Conservation (phyloP, 768 basidiomycete species). For the Exsudoporus frostii region DNA sequence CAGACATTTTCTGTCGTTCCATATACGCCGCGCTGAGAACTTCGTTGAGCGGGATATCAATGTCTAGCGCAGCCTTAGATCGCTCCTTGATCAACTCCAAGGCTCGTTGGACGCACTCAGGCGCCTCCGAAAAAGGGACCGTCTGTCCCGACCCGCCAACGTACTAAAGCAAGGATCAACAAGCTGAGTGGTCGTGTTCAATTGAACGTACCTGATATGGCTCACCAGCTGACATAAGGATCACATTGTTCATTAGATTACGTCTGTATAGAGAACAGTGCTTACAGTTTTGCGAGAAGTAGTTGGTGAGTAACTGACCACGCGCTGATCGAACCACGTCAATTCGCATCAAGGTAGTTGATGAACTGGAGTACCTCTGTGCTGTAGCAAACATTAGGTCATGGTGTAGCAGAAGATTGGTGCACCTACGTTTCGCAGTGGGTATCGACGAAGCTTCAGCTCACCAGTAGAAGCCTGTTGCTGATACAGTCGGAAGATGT, state of each 20-base stretch:
- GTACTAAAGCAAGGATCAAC: slow-evolving; percentile 47
- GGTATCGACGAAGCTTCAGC: slow-evolving; percentile 68
- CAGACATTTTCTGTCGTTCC: slow-evolving; percentile 83
- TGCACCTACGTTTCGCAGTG: slow-evolving; percentile 54
- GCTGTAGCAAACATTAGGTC: slow-evolving; percentile 39
- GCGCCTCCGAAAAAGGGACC: slow-evolving; percentile 57
- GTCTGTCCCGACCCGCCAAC: slow-evolving; percentile 76
- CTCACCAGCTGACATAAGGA: slow-evolving; percentile 56
- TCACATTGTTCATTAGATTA: not conserved
- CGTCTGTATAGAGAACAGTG: not conserved
- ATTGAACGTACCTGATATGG: slow-evolving; percentile 62
- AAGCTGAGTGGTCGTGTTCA: not conserved
- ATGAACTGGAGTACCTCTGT: slow-evolving; percentile 51
- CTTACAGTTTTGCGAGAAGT: slow-evolving; percentile 84
- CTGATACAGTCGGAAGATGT: slow-evolving; percentile 66
- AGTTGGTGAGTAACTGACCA: slow-evolving; percentile 69
- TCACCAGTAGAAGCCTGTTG: slow-evolving; percentile 52
- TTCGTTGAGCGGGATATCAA: slow-evolving; percentile 60
- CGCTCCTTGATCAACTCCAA: slow-evolving; percentile 57
- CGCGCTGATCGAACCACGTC: slow-evolving; percentile 45
- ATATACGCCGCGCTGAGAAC: slow-evolving; percentile 81
- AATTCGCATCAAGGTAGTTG: not conserved
- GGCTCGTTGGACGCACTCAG: slow-evolving; percentile 56
- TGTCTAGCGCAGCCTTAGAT: slow-evolving; percentile 43
- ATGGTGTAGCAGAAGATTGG: not conserved